These are phyloP conservation scores for Serendipita sp. DNA, from an alignment of 768 basidiomycete genomes.

Conservation along the genomic window DNA sequence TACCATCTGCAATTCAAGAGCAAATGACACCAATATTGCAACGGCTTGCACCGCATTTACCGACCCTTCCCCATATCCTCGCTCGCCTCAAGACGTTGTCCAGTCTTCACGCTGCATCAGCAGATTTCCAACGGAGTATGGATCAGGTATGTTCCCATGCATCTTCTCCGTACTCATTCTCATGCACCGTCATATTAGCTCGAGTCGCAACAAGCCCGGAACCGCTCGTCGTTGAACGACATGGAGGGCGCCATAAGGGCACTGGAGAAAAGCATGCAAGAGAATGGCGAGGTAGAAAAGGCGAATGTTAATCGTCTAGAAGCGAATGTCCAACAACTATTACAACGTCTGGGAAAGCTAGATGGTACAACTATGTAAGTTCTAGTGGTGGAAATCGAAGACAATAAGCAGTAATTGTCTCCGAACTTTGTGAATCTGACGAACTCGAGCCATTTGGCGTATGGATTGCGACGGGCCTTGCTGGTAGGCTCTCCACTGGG, in stretches of 20 bases:
- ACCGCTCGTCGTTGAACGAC: conserved; percentile 47
- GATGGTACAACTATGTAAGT: background rate
- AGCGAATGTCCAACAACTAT: conserved; percentile 32
- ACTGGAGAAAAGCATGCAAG: conserved; percentile 60
- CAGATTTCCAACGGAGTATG: conserved; percentile 56
- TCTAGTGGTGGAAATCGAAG: no score
- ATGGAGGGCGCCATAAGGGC: conserved; percentile 49
- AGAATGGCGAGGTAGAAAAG: conserved; percentile 53
- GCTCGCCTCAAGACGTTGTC: conserved; percentile 76
- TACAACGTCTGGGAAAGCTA: conserved; percentile 26
- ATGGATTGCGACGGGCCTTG: no score
- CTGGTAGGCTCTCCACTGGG: no score
- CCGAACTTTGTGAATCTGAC: no score
- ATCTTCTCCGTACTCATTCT: background rate
- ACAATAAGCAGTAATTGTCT: no score
- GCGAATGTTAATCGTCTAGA: conserved; percentile 63
- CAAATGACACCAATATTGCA: conserved; percentile 24
- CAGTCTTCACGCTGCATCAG: conserved; percentile 63
- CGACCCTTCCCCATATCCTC: conserved; percentile 56
- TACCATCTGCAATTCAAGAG: conserved; percentile 28
- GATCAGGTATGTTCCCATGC: conserved; percentile 12
- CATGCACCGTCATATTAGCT: conserved; percentile 20
- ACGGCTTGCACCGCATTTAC: conserved; percentile 26
- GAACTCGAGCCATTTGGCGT: no score
- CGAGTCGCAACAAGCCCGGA: conserved; percentile 55